These are phyloP conservation scores for Pseudogymnoascus sp. DNA, from an alignment of 2,329 filamentous ascomycete genomes.

Conservation along the genomic window DNA sequence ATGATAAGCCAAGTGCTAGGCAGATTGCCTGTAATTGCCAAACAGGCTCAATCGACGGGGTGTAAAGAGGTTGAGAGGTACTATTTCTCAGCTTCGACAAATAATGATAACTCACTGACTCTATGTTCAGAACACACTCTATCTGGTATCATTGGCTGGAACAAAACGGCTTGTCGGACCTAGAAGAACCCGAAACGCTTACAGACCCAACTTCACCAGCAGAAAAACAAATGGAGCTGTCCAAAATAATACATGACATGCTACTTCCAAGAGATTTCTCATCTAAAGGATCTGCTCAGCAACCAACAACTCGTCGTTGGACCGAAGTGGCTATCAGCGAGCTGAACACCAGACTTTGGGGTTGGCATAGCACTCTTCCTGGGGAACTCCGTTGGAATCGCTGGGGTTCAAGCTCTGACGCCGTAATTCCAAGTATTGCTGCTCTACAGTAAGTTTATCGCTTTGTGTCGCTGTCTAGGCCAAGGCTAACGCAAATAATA, in stretches of 20 bases:
- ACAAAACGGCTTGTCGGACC: neutral
- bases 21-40: neutral
- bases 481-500: neutral
- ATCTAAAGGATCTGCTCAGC: neutral
- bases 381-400: constrained; percentile 11
- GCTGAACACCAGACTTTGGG: constrained; percentile 11
- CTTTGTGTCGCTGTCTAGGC: neutral
- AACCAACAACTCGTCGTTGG: neutral
- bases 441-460: constrained; percentile 11
- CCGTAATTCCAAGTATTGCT: constrained; percentile 11
- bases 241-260: constrained; percentile 6
- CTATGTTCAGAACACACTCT: neutral
- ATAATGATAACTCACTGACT: neutral
- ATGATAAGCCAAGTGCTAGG: constrained; percentile 11
- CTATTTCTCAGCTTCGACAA: too few species aligned
- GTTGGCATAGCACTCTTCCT: constrained; percentile 11
- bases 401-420: constrained; percentile 12
- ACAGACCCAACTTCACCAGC: neutral
- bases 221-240: constrained; percentile 3
- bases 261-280: neutral
- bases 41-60: neutral
- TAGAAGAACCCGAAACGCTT: constrained; percentile 3
- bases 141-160: constrained; percentile 3
- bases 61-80: neutral
- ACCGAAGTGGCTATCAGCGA: constrained; percentile 9